phyloP scores from a whole-genome alignment of 495 filamentous ascomycete genomes.

The Talaromyces liani region DNA sequence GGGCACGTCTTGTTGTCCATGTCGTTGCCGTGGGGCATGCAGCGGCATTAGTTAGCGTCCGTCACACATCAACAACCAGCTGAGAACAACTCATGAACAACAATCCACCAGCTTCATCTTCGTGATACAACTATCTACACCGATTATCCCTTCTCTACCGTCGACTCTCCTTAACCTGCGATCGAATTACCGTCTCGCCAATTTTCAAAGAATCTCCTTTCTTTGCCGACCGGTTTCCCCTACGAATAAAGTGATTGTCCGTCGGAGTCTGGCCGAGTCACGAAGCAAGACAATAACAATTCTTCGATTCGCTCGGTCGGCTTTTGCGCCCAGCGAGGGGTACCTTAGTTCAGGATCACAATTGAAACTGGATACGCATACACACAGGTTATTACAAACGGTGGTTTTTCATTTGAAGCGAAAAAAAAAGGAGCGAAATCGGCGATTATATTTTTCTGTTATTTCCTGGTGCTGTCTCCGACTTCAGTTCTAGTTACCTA shows the following conservation, averaged over 20 bases:
- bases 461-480: neutral
- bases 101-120: neutral
- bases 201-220: neutral
- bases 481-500: neutral
- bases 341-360: neutral
- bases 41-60: neutral
- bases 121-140: neutral
- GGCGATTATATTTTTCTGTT: neutral
- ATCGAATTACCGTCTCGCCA: neutral
- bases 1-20: neutral
- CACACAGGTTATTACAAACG: neutral
- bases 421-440: neutral
- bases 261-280: neutral
- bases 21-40: conserved; percentile 2
- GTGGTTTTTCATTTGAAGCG: neutral
- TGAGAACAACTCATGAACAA: neutral
- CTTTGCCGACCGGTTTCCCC: neutral
- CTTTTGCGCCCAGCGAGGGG: neutral
- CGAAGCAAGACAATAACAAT: neutral
- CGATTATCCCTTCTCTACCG: neutral
- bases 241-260: neutral
- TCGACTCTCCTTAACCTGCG: neutral
- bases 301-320: neutral
- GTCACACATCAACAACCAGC: neutral
- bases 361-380: neutral